Evolutionary conservation across 2,329 filamentous ascomycete species (phyloP).

Genomic region (Fusarium setosum): DNA sequence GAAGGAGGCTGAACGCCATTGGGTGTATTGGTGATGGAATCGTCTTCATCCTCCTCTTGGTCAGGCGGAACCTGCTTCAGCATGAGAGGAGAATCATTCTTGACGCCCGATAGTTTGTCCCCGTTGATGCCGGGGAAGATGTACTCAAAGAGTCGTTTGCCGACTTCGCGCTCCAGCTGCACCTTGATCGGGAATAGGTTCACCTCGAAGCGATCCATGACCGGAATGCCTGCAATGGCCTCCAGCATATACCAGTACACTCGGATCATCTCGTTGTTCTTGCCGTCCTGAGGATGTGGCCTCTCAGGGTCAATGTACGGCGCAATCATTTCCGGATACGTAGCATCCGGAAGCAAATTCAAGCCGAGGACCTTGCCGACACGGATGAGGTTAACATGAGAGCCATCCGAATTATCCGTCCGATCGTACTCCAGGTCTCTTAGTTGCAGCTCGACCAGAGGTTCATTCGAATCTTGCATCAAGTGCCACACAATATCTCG

Average conservation of each 20-base stretch:
- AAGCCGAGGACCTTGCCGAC: constrained; percentile 89
- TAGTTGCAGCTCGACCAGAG: constrained; percentile 92
- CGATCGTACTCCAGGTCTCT: constrained; percentile 92
- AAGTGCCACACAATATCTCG: constrained; percentile 98
- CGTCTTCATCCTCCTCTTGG: constrained; percentile 62
- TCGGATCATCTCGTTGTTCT: constrained; percentile 84
- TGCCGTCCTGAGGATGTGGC: constrained; percentile 51
- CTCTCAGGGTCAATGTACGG: constrained; percentile 82
- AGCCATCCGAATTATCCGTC: constrained; percentile 96
- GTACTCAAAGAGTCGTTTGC: constrained; percentile 94
- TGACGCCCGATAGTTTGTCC: constrained; percentile 59
- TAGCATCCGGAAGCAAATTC: constrained; percentile 89
- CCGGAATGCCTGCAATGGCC: constrained; percentile 95
- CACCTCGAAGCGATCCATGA: constrained; percentile 97
- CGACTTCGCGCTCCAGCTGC: constrained; percentile 91
- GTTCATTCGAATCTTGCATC: constrained; percentile 86
- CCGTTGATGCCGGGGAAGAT: constrained; percentile 88
- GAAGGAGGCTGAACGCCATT: constrained; percentile 51
- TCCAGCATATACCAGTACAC: constrained; percentile 99
- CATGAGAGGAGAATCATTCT: constrained; percentile 71
- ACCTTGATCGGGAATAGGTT: constrained; percentile 93
- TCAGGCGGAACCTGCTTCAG: constrained; percentile 52
- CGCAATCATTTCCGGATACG: constrained; percentile 96
- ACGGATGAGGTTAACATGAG: constrained; percentile 91
- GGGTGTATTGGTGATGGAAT: constrained; percentile 53